Evolutionary conservation across 345 rosid species (phyloP).

Genomic region (Corymbia maculata): DNA sequence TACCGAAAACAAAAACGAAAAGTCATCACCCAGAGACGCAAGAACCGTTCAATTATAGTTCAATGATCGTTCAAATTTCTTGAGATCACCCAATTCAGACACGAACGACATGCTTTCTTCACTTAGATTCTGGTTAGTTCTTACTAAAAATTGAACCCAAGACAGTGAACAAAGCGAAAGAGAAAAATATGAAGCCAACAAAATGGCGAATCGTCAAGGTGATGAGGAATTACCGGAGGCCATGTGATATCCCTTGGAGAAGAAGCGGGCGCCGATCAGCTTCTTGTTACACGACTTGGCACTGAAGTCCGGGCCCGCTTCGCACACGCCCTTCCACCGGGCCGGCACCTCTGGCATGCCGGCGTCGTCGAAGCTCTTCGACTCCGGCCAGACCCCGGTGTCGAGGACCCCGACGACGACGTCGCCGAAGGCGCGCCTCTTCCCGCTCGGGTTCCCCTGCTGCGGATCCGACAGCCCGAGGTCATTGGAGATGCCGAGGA

Average conservation of each 20-base stretch:
- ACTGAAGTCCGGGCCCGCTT: constrained; percentile 57
- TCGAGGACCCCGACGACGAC: constrained; percentile 80
- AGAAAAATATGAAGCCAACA: not conserved
- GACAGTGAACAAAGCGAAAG: not conserved
- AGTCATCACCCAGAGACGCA: not conserved
- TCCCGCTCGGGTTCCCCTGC: constrained; percentile 27
- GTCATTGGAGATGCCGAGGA: constrained; percentile 57
- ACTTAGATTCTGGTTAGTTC: not conserved
- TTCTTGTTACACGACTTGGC: constrained; percentile 63
- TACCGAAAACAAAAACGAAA: not conserved
- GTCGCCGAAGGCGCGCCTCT: constrained; percentile 3
- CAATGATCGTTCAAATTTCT: not conserved
- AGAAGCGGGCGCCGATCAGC: constrained; percentile 71
- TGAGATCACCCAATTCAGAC: not conserved
- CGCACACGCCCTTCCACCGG: constrained; percentile 72
- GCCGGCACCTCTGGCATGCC: constrained; percentile 64
- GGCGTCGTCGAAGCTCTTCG: constrained; percentile 47
- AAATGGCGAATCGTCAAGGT: not conserved
- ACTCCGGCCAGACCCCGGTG: constrained; percentile 92
- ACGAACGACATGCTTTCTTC: not conserved
- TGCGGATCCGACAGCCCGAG: constrained; percentile 28
- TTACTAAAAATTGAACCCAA: not conserved
- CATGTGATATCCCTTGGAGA: constrained; percentile 69
- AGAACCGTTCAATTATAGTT: not conserved
- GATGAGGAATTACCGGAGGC: constrained; percentile 19